Base-by-base conservation (phyloP, 2,329 filamentous ascomycete genomes). In the Exserohilum turcica region DNA sequence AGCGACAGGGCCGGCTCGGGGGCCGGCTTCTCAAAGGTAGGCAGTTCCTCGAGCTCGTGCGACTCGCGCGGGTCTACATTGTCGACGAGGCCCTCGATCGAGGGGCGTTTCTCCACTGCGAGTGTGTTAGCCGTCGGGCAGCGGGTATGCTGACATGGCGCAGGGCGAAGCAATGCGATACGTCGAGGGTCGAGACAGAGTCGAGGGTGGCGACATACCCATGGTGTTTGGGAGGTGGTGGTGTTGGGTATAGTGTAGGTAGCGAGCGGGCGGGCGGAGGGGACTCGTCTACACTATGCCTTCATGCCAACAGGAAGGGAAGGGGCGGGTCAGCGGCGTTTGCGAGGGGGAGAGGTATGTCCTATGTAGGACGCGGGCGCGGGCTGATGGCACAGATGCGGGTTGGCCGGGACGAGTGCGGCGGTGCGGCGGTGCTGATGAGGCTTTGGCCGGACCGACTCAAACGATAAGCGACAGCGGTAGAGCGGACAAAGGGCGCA, bases 21-120 rank as follows among this genome's bases (percentile, higher is more conserved):
- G 15, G 33, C 43, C 5, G 65, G 56, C 49, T 70, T 68, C 63
- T 74, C 71, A 52, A 68, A 71, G 13, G 66, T 66, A 16, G 72
- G 72, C 54, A 74, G 67, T 54, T 72, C 64, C 33, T 72, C 61
- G 28, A 72, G 61, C 50, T 72, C 68, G 46, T 63, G 60, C 7
- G 68, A 72, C 29, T 68, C 65, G 32, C 70, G 69, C 21, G 72
- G 70, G 52, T 73, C 70, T 52, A 73, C 52, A 52, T 74, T 72
- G 59, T 74, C 72, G 60, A 74, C 68, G 58, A 73, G 68, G 43
- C 70, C 70, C 55, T 74, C 72, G 65, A 61, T 68, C 37, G 72
- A 74, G 60, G 67, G 66, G 57, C 71, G 70, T 59, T 74, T 74
- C 59, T 74, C 72, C 57, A 67, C 70, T 71, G 61, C 32, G 18